Conservation (phyloP, 2,329 filamentous ascomycete species). For the Purpureocillium takamizusanense region DNA sequence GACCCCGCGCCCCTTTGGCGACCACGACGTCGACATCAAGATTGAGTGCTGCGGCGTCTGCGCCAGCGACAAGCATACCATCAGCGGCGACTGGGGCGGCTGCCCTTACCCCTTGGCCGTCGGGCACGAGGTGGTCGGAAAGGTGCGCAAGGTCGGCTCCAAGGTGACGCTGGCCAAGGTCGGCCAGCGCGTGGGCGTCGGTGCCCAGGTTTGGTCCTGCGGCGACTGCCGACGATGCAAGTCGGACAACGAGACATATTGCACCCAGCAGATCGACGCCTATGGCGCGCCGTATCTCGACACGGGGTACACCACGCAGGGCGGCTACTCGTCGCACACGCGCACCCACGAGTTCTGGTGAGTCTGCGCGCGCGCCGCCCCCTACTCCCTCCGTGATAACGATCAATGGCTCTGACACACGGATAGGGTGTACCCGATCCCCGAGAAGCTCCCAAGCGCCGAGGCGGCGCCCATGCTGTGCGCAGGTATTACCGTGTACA, state of each 20-base stretch:
- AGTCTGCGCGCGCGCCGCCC: too few relatives aligned
- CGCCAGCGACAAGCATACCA: slow-evolving; percentile 62
- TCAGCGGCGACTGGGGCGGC: slow-evolving; percentile 59
- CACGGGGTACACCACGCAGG: slow-evolving; percentile 47
- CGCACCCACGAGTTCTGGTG: slow-evolving; percentile 35
- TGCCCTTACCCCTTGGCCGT: slow-evolving; percentile 56
- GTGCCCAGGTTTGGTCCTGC: slow-evolving; percentile 49
- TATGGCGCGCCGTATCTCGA: slow-evolving; percentile 42
- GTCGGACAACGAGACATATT: slow-evolving; percentile 32
- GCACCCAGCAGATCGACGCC: slow-evolving; percentile 31
- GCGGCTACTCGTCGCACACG: slow-evolving; percentile 37
- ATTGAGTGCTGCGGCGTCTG: slow-evolving; percentile 74
- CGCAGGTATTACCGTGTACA: slow-evolving; percentile 73
- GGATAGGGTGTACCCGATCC: slow-evolving; percentile 59
- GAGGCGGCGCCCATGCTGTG: slow-evolving; percentile 75
- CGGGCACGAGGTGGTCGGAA: slow-evolving; percentile 66
- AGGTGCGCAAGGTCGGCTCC: slow-evolving; percentile 54
- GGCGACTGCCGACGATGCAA: slow-evolving; percentile 30
- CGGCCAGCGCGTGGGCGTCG: slow-evolving; percentile 50
- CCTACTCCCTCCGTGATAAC: too few relatives aligned
- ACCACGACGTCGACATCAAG: slow-evolving; percentile 81
- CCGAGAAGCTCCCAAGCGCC: slow-evolving; percentile 54
- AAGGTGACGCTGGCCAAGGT: slow-evolving; percentile 37
- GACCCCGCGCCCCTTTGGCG: slow-evolving; percentile 76
- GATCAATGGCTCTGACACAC: slow-evolving; percentile 7